Conservation (phyloP, 2,329 filamentous ascomycete genomes). For the Ilyonectria robusta region DNA sequence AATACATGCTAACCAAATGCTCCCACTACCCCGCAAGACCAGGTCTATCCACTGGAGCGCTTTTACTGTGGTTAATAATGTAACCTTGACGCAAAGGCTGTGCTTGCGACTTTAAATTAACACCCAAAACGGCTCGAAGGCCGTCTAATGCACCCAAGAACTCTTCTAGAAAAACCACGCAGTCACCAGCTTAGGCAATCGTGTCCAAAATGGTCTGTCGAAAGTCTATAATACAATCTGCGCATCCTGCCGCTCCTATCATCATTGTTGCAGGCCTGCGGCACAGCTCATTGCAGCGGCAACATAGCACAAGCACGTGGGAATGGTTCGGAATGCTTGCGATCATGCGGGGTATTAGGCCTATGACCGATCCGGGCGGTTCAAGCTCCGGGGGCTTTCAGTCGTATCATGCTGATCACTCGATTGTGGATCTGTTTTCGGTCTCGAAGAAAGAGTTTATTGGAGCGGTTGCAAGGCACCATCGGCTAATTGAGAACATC, state of each 20-base stretch:
- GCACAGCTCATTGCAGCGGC: neutral
- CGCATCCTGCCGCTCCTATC: neutral
- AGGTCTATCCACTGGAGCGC: no score
- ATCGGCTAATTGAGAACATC: constrained; percentile 4
- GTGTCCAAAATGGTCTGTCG: neutral
- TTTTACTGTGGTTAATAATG: no score
- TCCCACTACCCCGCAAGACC: no score
- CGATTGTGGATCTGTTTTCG: constrained; percentile 6
- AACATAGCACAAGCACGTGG: neutral
- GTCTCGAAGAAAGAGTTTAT: neutral
- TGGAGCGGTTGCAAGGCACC: constrained; percentile 5
- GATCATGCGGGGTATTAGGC: neutral
- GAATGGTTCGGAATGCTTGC: neutral
- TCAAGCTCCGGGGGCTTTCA: neutral
- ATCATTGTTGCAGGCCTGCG: neutral
- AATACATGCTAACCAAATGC: no score
- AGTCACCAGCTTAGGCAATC: no score
- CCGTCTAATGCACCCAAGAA: no score
- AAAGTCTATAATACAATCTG: neutral
- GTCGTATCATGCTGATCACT: neutral
- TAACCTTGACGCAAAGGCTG: no score
- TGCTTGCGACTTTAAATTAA: no score
- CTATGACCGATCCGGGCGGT: neutral
- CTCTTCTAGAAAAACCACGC: neutral
- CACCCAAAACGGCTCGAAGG: no score